Evolutionary conservation across 306 rosid species (phyloP).

Genomic region (Vigna nakashimae): DNA sequence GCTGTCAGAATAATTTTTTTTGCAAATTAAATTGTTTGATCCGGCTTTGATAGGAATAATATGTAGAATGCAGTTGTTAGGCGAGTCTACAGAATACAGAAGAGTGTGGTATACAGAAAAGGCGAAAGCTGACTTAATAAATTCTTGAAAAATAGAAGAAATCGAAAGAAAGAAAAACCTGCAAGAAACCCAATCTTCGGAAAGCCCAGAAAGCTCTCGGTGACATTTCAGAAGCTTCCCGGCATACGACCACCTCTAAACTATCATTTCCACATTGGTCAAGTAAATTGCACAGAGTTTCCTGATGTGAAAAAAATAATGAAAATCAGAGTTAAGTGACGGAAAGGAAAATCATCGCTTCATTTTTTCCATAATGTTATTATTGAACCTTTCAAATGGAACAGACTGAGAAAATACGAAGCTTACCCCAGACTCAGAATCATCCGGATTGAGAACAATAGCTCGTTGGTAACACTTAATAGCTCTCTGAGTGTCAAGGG

Average conservation of each 20-base stretch:
- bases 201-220: conserved; percentile 96
- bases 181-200: conserved; percentile 86
- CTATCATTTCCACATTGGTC: conserved; percentile 72
- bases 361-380: not conserved
- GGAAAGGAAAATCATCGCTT: not conserved
- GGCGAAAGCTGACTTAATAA: not conserved
- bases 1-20: conserved; percentile 15
- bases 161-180: conserved; percentile 46
- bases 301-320: conserved; percentile 44
- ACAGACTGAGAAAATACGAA: not conserved
- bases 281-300: conserved; percentile 78
- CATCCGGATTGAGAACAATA: conserved; percentile 69
- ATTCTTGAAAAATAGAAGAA: conserved; percentile 7
- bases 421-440: conserved; percentile 71
- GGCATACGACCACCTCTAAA: conserved; percentile 74
- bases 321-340: not conserved
- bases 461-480: conserved; percentile 89
- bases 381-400: conserved; percentile 13
- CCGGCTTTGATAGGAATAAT: conserved; percentile 23
- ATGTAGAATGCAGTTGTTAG: conserved; percentile 7
- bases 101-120: not conserved
- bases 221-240: conserved; percentile 72
- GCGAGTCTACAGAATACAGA: conserved; percentile 1
- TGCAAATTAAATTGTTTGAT: conserved; percentile 17
- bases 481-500: conserved; percentile 65